phyloP scores from a whole-genome alignment of 23 red algal species.

The Gracilaria caudata region DNA sequence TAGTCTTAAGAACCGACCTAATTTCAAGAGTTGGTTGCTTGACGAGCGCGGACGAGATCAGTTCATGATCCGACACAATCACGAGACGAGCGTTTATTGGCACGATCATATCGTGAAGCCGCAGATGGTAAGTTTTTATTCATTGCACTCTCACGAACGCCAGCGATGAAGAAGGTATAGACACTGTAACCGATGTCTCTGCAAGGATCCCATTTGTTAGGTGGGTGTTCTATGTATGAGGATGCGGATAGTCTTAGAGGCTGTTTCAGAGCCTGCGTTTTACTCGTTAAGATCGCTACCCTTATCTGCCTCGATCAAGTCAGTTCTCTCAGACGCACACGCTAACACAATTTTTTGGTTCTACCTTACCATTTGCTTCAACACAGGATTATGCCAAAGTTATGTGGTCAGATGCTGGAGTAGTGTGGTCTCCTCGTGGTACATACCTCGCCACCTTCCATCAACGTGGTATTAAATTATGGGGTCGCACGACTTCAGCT shows the following conservation, averaged over 20 bases:
- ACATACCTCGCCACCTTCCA: constrained; percentile 95
- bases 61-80: constrained; percentile 85
- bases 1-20: constrained; percentile 48
- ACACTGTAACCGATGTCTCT: background rate
- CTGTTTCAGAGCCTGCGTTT: constrained; percentile 39
- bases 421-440: constrained; percentile 89
- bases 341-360: background rate
- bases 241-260: constrained; percentile 41
- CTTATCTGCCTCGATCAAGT: background rate
- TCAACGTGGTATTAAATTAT: constrained; percentile 89
- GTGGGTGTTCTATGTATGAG: background rate
- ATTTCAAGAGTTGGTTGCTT: constrained; percentile 83
- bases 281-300: background rate
- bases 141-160: background rate
- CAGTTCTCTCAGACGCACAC: background rate
- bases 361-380: background rate
- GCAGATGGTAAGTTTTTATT: constrained; percentile 61
- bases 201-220: background rate
- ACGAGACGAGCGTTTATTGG: constrained; percentile 88
- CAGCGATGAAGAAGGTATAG: constrained; percentile 21
- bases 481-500: constrained; percentile 57
- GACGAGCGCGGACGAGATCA: constrained; percentile 91
- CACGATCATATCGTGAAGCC: constrained; percentile 81
- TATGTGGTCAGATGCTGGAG: constrained; percentile 88
- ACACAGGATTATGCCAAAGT: constrained; percentile 70